phyloP scores from a whole-genome alignment of 1,284 basidiomycete species.

The Moniliophthora roreri region DNA sequence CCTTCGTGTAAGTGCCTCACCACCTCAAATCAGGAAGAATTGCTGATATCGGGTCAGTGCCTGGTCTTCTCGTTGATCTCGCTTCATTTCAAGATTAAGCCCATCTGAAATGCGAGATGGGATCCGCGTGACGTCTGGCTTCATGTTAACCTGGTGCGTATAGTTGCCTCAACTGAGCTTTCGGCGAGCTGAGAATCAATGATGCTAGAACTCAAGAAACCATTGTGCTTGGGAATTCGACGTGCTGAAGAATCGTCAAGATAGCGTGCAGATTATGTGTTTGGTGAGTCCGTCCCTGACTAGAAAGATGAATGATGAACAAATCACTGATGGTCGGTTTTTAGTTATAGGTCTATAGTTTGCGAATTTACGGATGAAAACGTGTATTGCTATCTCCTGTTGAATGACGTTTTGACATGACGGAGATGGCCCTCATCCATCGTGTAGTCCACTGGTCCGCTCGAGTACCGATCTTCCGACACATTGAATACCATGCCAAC shows the following conservation, averaged over 20 bases:
- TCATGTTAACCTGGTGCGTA: no score
- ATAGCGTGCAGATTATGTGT: constrained; percentile 35
- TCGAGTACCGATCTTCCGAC: no score
- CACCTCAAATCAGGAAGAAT: background rate
- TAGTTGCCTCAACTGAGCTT: no score
- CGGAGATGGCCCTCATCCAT: background rate
- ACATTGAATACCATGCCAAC: no score
- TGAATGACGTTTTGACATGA: background rate
- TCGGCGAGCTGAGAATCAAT: no score
- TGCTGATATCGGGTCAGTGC: constrained; percentile 56
- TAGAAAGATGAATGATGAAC: no score
- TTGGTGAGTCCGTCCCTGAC: constrained; percentile 26
- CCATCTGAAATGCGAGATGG: constrained; percentile 56
- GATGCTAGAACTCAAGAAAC: no score
- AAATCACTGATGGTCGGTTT: no score
- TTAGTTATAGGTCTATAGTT: background rate
- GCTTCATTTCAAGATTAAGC: constrained; percentile 99
- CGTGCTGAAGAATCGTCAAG: constrained; percentile 29
- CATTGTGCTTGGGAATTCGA: no score
- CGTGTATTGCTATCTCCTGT: background rate
- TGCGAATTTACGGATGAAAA: background rate
- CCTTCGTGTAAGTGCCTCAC: constrained; percentile 67
- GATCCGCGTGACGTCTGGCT: no score
- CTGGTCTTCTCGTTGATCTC: constrained; percentile 97
- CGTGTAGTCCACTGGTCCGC: no score